Percentiles rank a stretch among this genome's conserved stretches.
phyloP scores from a whole-genome alignment of 2,329 filamentous ascomycete genomes.

The Fusarium protoensiforme region DNA sequence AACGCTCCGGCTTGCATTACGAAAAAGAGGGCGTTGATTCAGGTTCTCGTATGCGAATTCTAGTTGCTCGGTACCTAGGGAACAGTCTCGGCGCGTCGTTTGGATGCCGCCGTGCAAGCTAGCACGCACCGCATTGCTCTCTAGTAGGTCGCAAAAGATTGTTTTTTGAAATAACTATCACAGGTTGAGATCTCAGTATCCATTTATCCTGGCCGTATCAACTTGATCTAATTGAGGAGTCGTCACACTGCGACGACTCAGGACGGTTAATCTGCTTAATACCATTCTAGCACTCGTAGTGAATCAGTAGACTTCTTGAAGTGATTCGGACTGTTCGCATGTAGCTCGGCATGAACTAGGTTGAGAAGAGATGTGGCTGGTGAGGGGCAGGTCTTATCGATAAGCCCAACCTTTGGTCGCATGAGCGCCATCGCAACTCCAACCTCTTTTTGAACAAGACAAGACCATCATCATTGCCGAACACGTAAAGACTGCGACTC shows the following conservation, averaged over 20 bases:
- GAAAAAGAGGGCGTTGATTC: constrained; percentile 34
- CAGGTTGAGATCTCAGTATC: constrained; percentile 21
- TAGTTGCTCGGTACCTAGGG: constrained; percentile 27
- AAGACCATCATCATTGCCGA: not conserved
- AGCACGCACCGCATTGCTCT: constrained; percentile 22
- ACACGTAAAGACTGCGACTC: not conserved
- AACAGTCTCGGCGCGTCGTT: constrained; percentile 19
- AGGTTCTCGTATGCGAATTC: constrained; percentile 30
- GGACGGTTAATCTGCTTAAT: not conserved
- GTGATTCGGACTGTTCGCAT: not conserved
- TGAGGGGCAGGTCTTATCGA: constrained; percentile 31
- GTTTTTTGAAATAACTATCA: constrained; percentile 31
- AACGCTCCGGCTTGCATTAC: constrained; percentile 33
- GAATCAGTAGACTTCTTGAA: not conserved
- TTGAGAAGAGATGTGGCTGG: not conserved
- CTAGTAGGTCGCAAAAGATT: constrained; percentile 33
- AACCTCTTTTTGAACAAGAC: constrained; percentile 5
- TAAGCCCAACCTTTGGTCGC: constrained; percentile 15
- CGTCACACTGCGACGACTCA: not conserved
- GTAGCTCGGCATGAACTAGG: not conserved
- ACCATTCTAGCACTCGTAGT: constrained; percentile 17
- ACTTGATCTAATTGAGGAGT: constrained; percentile 15
- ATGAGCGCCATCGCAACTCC: constrained; percentile 10
- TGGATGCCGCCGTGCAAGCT: constrained; percentile 24
- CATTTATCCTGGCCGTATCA: constrained; percentile 13